Evolutionary conservation across 1,284 basidiomycete genomes (phyloP), one percentile per base, ranked within the genome.

Genomic region (Ustilago tritici): DNA sequence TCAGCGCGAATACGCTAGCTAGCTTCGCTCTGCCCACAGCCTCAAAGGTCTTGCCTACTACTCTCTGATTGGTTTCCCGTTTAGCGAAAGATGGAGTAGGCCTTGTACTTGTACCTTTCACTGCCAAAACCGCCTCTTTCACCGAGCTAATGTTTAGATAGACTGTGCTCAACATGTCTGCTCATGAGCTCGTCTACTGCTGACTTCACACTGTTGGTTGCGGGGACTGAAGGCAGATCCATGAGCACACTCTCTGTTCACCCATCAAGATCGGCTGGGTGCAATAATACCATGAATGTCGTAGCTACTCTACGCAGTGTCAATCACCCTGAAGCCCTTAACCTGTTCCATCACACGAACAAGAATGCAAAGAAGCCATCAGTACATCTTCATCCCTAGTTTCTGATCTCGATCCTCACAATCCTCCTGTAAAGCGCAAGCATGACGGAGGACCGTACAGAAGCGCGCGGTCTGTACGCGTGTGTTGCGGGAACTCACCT

Each of bases 401-500:
- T 31, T 9, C 56, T 32, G 9, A 46, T 19, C 43, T 15, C 7
- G n/a, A 19, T 4, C 19, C n/a, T 19, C 36, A 9, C 12, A 38
- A 38, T 12, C 12, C 14, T 9, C 36, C 9, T 10, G 5, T 4
- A 9, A 38, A 10, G 36, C 36, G 36, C 36, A 7, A 14, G 36
- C 23, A 28, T 28, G 23, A 28, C 3, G 36, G 0, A 38, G 9
- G 9, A 2, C 10, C 36, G 36, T 10, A 38, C 10, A 14, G 14
- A 14, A 38, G 36, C 8, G n/a, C 14, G 46, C 34, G 36, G 40
- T 38, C 2, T 28, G 23, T 28, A 28, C 23, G 23, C 23, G 23
- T 28, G 23, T 28, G 23, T 28, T 28, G 23, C 23, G 23, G 56
- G 8, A 50, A 15, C 93, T 78, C 86, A 96, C 95, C 90, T 90